A percentile compares a stretch with the other conserved stretches of the same genome.
phyloP scores from a whole-genome alignment of 352 stramenopile genomes.

The Pythium folliculosum region DNA sequence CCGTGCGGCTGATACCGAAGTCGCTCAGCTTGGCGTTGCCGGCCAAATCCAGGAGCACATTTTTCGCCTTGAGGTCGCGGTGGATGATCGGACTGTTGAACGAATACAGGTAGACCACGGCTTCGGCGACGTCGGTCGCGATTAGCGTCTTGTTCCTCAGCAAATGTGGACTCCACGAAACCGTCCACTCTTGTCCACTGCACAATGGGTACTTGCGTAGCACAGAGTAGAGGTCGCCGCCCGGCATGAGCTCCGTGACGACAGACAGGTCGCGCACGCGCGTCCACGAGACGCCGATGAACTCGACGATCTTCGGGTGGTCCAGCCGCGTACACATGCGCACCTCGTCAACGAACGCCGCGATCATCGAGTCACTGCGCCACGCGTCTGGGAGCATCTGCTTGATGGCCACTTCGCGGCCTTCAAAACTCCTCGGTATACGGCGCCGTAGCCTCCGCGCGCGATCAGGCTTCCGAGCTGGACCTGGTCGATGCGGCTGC shows the following conservation, averaged over 20 bases:
- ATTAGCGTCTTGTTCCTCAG: constrained; percentile 9
- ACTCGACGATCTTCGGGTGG: constrained; percentile 2
- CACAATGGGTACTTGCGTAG: neutral
- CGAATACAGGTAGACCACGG: constrained; percentile 27
- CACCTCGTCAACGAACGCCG: neutral
- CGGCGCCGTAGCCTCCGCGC: too few relatives aligned
- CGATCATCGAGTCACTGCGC: neutral
- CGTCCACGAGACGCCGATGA: neutral
- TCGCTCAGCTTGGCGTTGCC: constrained; percentile 29
- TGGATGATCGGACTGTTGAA: constrained; percentile 8
- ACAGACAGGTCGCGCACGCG: neutral
- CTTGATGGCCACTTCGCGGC: neutral
- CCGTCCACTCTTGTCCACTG: neutral
- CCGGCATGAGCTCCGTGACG: neutral
- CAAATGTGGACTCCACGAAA: neutral
- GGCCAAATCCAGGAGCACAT: neutral
- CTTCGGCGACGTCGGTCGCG: constrained; percentile 18
- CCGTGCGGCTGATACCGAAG: constrained; percentile 27
- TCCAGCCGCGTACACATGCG: constrained; percentile 3
- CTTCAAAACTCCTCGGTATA: too few relatives aligned
- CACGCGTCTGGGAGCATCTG: neutral
- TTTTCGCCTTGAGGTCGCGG: constrained; percentile 14
- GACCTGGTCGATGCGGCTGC: too few relatives aligned
- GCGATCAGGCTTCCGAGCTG: too few relatives aligned
- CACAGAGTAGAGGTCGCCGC: constrained; percentile 1